Conservation (phyloP, 768 basidiomycete species). For the Holtermanniella nyarrowii region DNA sequence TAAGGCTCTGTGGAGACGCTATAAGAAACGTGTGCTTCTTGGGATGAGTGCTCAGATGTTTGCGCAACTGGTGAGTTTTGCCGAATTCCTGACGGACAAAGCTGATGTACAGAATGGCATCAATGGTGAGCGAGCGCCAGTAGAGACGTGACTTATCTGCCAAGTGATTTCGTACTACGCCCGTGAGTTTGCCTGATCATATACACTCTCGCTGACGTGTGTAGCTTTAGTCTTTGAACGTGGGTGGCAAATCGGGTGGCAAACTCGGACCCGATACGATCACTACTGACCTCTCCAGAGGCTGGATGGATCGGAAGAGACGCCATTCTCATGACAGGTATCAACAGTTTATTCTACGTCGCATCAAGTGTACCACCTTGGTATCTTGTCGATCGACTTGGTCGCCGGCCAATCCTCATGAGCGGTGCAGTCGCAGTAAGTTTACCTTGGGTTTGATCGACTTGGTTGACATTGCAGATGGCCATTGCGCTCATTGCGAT, state of each 20-base stretch:
- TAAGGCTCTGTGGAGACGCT: conserved; percentile 70
- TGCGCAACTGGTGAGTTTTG: conserved; percentile 68
- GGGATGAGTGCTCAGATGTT: conserved; percentile 95
- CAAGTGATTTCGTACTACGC: conserved; percentile 84
- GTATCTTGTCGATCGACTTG: conserved; percentile 89
- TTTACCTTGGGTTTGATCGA: conserved; percentile 2
- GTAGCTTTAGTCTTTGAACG: conserved; percentile 61
- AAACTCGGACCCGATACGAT: conserved; percentile 16
- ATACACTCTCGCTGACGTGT: conserved; percentile 9
- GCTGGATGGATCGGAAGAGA: conserved; percentile 92
- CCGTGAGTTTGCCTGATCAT: conserved; percentile 51
- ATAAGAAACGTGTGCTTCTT: conserved; percentile 74
- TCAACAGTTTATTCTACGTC: conserved; percentile 57
- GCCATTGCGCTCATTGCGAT: conserved; percentile 64
- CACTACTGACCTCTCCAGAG: too few species aligned
- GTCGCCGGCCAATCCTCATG: conserved; percentile 73
- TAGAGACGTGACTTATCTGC: background rate
- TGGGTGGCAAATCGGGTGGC: conserved; percentile 33
- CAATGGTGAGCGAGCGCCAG: conserved; percentile 46
- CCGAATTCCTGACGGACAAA: background rate
- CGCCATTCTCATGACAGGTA: conserved; percentile 90
- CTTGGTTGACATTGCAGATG: conserved; percentile 50
- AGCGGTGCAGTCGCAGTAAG: conserved; percentile 70
- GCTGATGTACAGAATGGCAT: conserved; percentile 73
- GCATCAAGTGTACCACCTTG: conserved; percentile 80